These are phyloP conservation scores for Teratosphaeria destructans DNA, from an alignment of 2,329 filamentous ascomycete species.

Conservation along the genomic window DNA sequence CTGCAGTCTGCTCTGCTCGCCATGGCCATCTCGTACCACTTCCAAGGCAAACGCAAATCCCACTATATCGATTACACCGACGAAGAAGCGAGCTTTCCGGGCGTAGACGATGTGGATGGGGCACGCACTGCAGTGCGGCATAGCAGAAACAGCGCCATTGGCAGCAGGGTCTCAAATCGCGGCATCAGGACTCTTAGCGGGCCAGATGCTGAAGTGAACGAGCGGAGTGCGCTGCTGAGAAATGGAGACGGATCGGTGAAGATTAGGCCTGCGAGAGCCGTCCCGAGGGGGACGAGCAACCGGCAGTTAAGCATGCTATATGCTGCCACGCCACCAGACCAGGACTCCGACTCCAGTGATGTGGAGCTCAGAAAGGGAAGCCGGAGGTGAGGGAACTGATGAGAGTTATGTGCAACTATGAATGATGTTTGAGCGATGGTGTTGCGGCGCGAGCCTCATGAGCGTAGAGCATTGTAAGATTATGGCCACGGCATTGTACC, in stretches of 20 bases:
- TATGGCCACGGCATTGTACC: neutral
- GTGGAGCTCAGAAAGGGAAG: neutral
- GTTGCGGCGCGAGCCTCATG: neutral
- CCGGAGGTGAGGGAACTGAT: neutral
- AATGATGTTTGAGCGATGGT: neutral
- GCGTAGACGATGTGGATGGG: slow-evolving; percentile 8
- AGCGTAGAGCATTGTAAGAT: neutral
- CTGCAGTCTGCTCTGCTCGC: slow-evolving; percentile 72
- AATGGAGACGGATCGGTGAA: neutral
- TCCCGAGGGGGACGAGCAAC: slow-evolving; percentile 8
- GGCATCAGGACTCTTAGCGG: neutral
- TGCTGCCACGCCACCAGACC: slow-evolving; percentile 16
- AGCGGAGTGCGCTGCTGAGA: slow-evolving; percentile 4
- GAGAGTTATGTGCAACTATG: slow-evolving; percentile 1
- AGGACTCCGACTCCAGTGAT: slow-evolving; percentile 12
- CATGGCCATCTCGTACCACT: slow-evolving; percentile 65
- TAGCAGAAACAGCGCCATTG: neutral
- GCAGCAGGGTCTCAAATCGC: neutral
- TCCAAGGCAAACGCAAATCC: neutral
- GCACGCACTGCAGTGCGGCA: neutral
- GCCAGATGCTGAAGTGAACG: neutral
- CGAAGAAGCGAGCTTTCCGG: neutral
- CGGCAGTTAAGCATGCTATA: slow-evolving; percentile 14
- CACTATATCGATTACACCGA: neutral
- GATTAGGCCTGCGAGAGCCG: neutral